Evolutionary conservation across 768 basidiomycete species (phyloP).

Genomic region (Auricularia auricula-judae): DNA sequence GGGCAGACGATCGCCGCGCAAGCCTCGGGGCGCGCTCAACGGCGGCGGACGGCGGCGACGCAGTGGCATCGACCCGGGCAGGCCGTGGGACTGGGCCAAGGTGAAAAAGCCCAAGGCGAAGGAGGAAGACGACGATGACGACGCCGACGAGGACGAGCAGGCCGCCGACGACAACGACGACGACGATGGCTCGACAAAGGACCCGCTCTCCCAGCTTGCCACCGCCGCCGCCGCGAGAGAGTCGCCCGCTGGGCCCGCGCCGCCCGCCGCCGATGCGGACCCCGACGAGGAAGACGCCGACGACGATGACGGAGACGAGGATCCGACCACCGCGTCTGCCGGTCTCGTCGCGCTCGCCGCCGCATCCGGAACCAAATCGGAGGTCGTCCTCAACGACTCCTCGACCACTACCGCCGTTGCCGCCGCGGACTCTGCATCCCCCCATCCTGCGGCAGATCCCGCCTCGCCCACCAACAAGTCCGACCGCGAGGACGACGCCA

Average conservation of each 20-base stretch:
- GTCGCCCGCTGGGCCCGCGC: not conserved
- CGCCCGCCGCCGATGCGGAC: not conserved
- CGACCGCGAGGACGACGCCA: conserved; percentile 10
- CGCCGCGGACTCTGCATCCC: conserved; percentile 32
- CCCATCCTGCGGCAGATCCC: conserved; percentile 24
- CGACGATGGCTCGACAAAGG: conserved; percentile 16
- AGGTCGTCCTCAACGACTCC: conserved; percentile 13
- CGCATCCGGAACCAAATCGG: conserved; percentile 7
- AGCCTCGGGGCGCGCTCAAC: conserved; percentile 10
- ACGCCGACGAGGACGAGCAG: conserved; percentile 12
- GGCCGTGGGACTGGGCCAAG: not conserved
- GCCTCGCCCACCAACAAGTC: conserved; percentile 12
- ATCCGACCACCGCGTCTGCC: conserved; percentile 1
- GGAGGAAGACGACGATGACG: conserved; percentile 15
- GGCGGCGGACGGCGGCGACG: conserved; percentile 10
- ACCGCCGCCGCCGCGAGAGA: not conserved
- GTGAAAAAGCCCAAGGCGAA: conserved; percentile 7
- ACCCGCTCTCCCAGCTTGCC: not conserved
- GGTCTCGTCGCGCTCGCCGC: conserved; percentile 2
- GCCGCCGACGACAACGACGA: conserved; percentile 15
- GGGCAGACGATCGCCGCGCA: not conserved
- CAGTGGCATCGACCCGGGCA: conserved; percentile 14
- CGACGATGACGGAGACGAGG: conserved; percentile 5
- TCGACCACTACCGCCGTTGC: conserved; percentile 18
- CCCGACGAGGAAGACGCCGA: conserved; percentile 7